Base-by-base conservation (phyloP, 2,329 filamentous ascomycete genomes). In the Lachnellula willkommii region DNA sequence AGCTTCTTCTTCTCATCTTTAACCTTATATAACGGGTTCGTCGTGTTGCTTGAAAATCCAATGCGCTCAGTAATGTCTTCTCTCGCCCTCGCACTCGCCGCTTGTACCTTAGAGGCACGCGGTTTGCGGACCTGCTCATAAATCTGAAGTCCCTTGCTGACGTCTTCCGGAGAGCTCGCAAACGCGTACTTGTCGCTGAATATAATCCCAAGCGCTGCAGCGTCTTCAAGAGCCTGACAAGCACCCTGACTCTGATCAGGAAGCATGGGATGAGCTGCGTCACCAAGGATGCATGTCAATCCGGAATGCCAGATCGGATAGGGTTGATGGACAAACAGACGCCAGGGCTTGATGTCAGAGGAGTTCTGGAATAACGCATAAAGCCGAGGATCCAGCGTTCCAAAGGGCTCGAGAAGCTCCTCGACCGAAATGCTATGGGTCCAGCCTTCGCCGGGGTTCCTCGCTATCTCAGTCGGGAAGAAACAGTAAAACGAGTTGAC, bases 201-300 rank as follows among this genome's bases (percentile, higher is more conserved):
- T 15, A 74, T 60, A 4, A 72, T 60, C 0, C 72, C 72, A 5
- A 74, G 51, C 1, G 70, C 71, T 0, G 66, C 73, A 5, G 72
- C 72, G 56, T 75, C 73, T 58, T 75, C 73, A 35, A 75, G 71
- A 0, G 73, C 73, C 65, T 68, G 69, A 54, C 71, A 74, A 1
- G 70, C 71, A 6, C 73, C 85, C 68, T 89, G 85, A 55, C 80
- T 84, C 66, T 88, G 85, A 64, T 88, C 78, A 1, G 84, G 83
- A 79, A 87, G 82, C 81, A 85, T 85, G 1, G 84, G 84, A 62
- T 87, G 84, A 2, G 76, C 83, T 5, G 85, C 84, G 63, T 88
- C 85, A 3, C 85, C 85, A 14, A 88, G 67, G 1, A 88, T 70
- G 49, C 79, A 83, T 0, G 78, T 77, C 24, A 69, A 73, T 17